These are phyloP conservation scores for Pochonia chlamydosporia DNA, from an alignment of 2,329 filamentous ascomycete genomes.

Conservation along the genomic window DNA sequence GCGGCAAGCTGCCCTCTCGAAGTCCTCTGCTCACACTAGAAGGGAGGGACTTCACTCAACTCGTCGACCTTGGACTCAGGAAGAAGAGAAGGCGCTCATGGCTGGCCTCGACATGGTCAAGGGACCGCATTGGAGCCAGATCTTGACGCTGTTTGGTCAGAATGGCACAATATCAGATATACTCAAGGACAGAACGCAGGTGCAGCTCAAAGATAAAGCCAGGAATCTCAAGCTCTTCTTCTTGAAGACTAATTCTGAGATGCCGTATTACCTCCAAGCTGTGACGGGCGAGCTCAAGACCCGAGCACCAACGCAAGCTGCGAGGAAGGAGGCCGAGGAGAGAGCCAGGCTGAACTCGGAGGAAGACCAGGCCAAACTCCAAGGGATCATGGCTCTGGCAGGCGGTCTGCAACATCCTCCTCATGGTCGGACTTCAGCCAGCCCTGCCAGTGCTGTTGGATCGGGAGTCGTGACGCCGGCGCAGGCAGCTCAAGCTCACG, in stretches of 20 bases:
- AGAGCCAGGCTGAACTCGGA: conserved; percentile 52
- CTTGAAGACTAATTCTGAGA: conserved; percentile 84
- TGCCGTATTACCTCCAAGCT: conserved; percentile 79
- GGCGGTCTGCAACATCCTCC: conserved; percentile 42
- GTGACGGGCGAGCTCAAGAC: conserved; percentile 90
- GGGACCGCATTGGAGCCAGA: conserved; percentile 90
- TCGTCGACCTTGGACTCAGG: conserved; percentile 77
- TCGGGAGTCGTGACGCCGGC: conserved; percentile 27
- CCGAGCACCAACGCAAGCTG: conserved; percentile 68
- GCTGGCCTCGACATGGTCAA: conserved; percentile 82
- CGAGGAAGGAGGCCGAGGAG: conserved; percentile 62
- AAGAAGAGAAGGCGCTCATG: conserved; percentile 88
- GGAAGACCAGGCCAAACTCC: conserved; percentile 54
- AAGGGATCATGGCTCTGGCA: conserved; percentile 53
- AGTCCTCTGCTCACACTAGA: conserved; percentile 48
- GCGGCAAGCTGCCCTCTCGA: conserved; percentile 52
- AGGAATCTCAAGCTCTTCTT: conserved; percentile 88
- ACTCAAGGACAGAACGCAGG: conserved; percentile 82
- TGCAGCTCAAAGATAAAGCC: conserved; percentile 89
- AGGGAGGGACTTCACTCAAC: conserved; percentile 54
- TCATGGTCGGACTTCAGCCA: conserved; percentile 15
- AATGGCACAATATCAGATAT: conserved; percentile 77
- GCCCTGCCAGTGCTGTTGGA: conserved; percentile 19
- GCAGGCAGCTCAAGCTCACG: conserved; percentile 23
- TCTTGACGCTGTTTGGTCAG: conserved; percentile 74